These are phyloP conservation scores for Gonapodya prolifera DNA, from an alignment of 192 early-diverging fungal species.

Conservation along the genomic window DNA sequence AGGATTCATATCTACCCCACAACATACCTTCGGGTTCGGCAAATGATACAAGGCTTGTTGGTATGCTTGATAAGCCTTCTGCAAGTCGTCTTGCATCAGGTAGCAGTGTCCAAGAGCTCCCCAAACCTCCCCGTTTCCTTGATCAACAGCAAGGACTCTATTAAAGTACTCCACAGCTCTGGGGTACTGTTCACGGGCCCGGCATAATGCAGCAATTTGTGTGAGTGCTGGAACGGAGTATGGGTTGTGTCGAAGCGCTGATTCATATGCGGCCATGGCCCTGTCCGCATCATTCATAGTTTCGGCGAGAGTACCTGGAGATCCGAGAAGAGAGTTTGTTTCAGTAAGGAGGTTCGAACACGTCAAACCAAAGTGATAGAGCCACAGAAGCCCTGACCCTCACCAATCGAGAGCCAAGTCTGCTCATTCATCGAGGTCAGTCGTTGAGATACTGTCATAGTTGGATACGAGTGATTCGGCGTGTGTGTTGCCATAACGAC, in stretches of 20 bases:
- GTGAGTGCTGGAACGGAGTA: constrained; percentile 71
- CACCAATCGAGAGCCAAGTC: constrained; percentile 48
- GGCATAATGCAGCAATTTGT: constrained; percentile 69
- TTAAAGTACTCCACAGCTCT: constrained; percentile 89
- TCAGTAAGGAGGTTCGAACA: constrained; percentile 19
- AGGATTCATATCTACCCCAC: constrained; percentile 5
- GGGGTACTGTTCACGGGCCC: constrained; percentile 68
- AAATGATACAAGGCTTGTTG: constrained; percentile 91
- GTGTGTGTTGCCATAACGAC: not conserved
- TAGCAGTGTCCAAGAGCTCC: constrained; percentile 90
- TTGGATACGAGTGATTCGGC: not conserved
- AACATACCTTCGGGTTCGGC: constrained; percentile 57
- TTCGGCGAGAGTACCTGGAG: constrained; percentile 51
- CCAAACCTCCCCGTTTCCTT: constrained; percentile 86
- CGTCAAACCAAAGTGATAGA: not conserved
- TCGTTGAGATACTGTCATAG: not conserved
- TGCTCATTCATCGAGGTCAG: constrained; percentile 41
- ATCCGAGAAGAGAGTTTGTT: not conserved
- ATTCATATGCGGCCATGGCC: constrained; percentile 75
- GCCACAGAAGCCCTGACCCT: constrained; percentile 11
- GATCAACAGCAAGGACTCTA: constrained; percentile 67
- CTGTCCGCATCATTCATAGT: constrained; percentile 66
- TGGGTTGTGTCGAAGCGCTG: constrained; percentile 86
- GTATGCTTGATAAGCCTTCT: constrained; percentile 88
- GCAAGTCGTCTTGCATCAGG: constrained; percentile 89